Base-by-base conservation (phyloP, 352 stramenopile genomes). In the Phytophthora cryptogea region DNA sequence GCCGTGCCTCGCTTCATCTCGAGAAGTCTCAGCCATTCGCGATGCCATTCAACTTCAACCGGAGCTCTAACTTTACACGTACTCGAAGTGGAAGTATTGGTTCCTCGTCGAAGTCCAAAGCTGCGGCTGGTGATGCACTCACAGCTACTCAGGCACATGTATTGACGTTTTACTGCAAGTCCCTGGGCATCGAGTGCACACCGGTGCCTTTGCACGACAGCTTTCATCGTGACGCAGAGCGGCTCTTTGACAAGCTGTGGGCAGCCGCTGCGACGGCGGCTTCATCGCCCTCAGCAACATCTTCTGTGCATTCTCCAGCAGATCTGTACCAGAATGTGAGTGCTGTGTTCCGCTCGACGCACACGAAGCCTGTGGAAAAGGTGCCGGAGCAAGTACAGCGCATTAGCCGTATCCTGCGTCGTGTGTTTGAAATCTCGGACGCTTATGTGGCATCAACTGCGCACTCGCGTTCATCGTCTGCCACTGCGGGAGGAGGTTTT, bases 381-480 rank as follows among this genome's bases (percentile, higher is more conserved):
- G 52, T 74, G 8, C 31, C 61, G 3, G 81, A 89, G 63, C 72
- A 83, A 13, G 76, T 90, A 11, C 76, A 90, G 52, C 79, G 83
- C 9, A 58, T 91, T n/a, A 88, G 84, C 43, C 77, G 81, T 20
- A 79, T 80, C 41, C 46, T 95, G 16, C 83, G 86, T 14, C 70
- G 74, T 26, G 78, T 94, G 27, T 94, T 95, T 46, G 83, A 92
- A 51, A 95, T 95, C 40, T 92, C 86, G 47, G 83, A 93, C 54
- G 80, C 84, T 11, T 95, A 95, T 59, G 86, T 95, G 32, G 76
- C 86, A 1, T 92, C 84, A 28, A 88, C 85, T 14, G 75, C 72
- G 36, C 80, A 90, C 65, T 79, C 80, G 17, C 76, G 74, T 2
- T 82, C 74, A 33, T 74, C 69, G 1, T 62, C 66, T 51, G 37